Percentiles rank a stretch among this genome's conserved stretches.
phyloP scores from a whole-genome alignment of 2,329 filamentous ascomycete species.

The Canariomyces notabilis region DNA sequence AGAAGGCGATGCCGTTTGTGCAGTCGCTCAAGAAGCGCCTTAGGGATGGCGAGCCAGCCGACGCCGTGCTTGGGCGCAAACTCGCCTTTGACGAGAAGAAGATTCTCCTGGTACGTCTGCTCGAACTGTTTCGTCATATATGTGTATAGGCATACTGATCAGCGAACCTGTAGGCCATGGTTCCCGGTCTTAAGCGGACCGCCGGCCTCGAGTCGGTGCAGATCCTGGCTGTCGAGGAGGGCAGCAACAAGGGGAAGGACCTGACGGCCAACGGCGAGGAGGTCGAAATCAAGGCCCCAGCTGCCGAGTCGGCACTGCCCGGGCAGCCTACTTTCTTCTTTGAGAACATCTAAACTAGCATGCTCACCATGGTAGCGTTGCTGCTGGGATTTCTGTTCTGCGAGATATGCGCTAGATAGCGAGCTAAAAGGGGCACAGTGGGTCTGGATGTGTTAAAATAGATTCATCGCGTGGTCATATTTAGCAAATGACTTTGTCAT shows the following conservation, averaged over 20 bases:
- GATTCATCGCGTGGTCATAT: slow-evolving; percentile 9
- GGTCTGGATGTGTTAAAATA: too few species aligned
- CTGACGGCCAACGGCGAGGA: slow-evolving; percentile 47
- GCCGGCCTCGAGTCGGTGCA: slow-evolving; percentile 65
- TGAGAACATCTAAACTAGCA: slow-evolving; percentile 58
- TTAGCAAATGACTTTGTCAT: not conserved
- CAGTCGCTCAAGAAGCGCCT: slow-evolving; percentile 82
- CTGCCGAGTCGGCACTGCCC: slow-evolving; percentile 72
- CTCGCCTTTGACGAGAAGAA: slow-evolving; percentile 80
- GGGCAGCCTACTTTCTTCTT: slow-evolving; percentile 79
- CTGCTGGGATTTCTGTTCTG: not conserved
- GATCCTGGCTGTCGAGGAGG: slow-evolving; percentile 66
- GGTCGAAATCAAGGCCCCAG: slow-evolving; percentile 52
- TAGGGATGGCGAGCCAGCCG: slow-evolving; percentile 60
- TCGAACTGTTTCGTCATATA: too few species aligned
- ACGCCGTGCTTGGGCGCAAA: slow-evolving; percentile 73
- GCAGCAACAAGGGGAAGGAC: slow-evolving; percentile 58
- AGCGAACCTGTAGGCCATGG: slow-evolving; percentile 59
- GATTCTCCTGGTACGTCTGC: slow-evolving; percentile 45
- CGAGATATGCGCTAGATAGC: not conserved
- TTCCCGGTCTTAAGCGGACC: slow-evolving; percentile 71
- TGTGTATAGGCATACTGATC: too few species aligned
- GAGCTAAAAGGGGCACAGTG: not conserved
- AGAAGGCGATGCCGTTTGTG: slow-evolving; percentile 97
- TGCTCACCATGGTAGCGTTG: not conserved